A percentile compares a stretch with the other conserved stretches of the same genome.
Evolutionary conservation across 768 basidiomycete genomes (phyloP).

Genomic region (Trametes sanguinea): DNA sequence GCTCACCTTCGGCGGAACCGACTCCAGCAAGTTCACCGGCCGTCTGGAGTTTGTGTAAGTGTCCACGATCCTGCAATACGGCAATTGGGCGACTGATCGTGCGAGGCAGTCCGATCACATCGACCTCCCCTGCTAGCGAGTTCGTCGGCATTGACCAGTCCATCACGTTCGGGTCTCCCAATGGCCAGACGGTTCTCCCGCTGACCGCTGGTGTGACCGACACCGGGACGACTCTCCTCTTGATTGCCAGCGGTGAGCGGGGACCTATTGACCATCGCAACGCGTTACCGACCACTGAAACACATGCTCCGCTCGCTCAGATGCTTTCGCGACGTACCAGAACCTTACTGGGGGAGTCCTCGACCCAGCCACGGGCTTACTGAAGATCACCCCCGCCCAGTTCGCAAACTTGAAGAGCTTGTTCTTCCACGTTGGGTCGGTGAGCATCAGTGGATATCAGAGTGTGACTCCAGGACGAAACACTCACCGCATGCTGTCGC

Average conservation of each 20-base stretch:
- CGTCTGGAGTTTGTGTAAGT: conserved; percentile 31
- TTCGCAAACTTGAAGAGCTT: conserved; percentile 26
- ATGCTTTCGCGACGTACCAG: conserved; percentile 30
- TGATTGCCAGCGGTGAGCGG: conserved; percentile 43
- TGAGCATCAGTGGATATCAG: too few relatives aligned
- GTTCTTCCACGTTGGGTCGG: conserved; percentile 26
- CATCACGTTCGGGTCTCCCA: conserved; percentile 25
- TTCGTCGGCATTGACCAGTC: conserved; percentile 31
- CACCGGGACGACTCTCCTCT: conserved; percentile 49
- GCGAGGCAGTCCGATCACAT: conserved; percentile 24
- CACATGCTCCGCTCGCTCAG: conserved; percentile 6
- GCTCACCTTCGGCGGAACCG: conserved; percentile 28
- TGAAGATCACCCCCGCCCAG: conserved; percentile 25
- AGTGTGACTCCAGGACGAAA: too few relatives aligned
- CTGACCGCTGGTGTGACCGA: conserved; percentile 47
- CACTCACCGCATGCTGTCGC: too few relatives aligned
- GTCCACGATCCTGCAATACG: background rate
- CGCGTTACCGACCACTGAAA: background rate
- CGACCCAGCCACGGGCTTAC: conserved; percentile 22
- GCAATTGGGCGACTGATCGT: background rate
- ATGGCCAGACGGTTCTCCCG: conserved; percentile 33
- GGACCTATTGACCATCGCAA: too few relatives aligned
- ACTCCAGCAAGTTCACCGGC: conserved; percentile 31
- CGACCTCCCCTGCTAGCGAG: conserved; percentile 22
- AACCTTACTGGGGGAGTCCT: conserved; percentile 21